Evolutionary conservation across 257 asterid genomes (phyloP).

Genomic region (Nicotiana obtusifolia): DNA sequence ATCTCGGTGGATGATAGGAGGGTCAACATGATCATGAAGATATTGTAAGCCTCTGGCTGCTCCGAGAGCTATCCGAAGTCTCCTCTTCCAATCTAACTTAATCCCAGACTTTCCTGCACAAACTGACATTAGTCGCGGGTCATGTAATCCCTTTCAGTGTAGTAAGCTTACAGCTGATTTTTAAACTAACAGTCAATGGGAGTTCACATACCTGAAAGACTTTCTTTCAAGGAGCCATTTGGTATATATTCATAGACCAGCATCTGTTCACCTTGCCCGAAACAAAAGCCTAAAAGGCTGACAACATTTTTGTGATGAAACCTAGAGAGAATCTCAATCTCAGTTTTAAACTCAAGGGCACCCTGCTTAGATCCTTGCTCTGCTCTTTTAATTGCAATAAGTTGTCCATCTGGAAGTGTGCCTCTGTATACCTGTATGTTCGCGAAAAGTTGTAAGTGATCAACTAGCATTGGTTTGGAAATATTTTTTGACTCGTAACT

Average conservation of each 20-base stretch:
- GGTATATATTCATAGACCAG: conserved; percentile 12
- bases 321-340: conserved; percentile 18
- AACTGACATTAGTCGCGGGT: neutral
- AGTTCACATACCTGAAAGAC: conserved; percentile 11
- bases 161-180: neutral
- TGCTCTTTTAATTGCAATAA: conserved; percentile 15
- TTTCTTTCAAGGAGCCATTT: conserved; percentile 13
- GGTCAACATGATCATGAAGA: conserved; percentile 16
- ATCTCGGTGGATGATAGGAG: conserved; percentile 22
- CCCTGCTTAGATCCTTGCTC: conserved; percentile 18
- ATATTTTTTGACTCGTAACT: neutral
- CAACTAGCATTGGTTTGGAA: neutral
- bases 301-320: conserved; percentile 20
- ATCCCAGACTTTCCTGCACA: conserved; percentile 12
- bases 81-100: conserved; percentile 14
- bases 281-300: conserved; percentile 21
- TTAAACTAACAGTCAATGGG: neutral
- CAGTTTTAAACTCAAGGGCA: conserved; percentile 16
- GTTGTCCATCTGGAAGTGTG: conserved; percentile 10
- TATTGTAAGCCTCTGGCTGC: conserved; percentile 19
- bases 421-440: conserved; percentile 12
- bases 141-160: too few species aligned
- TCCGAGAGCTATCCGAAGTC: conserved; percentile 11
- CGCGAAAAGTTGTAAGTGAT: neutral
- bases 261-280: conserved; percentile 14